Conservation (phyloP, 805 yeast genomes). For the Candida pini region DNA sequence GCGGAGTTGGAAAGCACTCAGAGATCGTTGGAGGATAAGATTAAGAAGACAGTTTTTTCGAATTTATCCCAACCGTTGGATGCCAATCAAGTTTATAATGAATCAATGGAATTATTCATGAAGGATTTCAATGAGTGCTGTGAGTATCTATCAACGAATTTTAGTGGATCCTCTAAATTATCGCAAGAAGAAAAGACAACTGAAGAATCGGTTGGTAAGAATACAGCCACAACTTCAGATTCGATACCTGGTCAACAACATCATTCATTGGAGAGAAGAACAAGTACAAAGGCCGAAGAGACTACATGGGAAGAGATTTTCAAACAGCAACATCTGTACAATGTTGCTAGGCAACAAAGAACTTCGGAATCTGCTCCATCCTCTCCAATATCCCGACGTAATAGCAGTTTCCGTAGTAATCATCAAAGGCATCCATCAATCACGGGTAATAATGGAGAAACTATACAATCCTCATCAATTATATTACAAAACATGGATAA, state of each 20-base stretch:
- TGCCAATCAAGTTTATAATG: conserved; percentile 27
- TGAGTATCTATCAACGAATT: conserved; percentile 25
- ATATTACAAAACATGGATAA: conserved; percentile 62
- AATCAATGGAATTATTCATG: conserved; percentile 30
- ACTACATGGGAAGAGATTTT: conserved; percentile 19
- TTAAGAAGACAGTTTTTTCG: conserved; percentile 35
- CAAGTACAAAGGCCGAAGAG: conserved; percentile 8
- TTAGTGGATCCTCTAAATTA: too few relatives aligned
- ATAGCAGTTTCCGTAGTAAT: too few relatives aligned
- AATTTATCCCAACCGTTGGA: conserved; percentile 43
- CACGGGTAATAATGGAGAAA: conserved; percentile 5
- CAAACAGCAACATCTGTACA: conserved; percentile 14
- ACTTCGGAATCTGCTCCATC: conserved; percentile 1
- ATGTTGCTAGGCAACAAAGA: background rate
- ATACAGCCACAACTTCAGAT: background rate
- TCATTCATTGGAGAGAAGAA: background rate
- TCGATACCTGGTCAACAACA: background rate
- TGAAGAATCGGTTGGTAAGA: conserved; percentile 2
- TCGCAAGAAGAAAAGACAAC: conserved; percentile 17
- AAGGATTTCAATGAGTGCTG: conserved; percentile 27
- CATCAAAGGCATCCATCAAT: conserved; percentile 2
- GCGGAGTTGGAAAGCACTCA: conserved; percentile 65
- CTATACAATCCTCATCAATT: conserved; percentile 22
- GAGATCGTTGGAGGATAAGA: conserved; percentile 39
- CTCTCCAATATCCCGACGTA: conserved; percentile 1